Percentiles rank a stretch among this genome's conserved stretches.
These are phyloP conservation scores for Desmodesmus armatus DNA, from an alignment of 139 green algal species.

Conservation along the genomic window DNA sequence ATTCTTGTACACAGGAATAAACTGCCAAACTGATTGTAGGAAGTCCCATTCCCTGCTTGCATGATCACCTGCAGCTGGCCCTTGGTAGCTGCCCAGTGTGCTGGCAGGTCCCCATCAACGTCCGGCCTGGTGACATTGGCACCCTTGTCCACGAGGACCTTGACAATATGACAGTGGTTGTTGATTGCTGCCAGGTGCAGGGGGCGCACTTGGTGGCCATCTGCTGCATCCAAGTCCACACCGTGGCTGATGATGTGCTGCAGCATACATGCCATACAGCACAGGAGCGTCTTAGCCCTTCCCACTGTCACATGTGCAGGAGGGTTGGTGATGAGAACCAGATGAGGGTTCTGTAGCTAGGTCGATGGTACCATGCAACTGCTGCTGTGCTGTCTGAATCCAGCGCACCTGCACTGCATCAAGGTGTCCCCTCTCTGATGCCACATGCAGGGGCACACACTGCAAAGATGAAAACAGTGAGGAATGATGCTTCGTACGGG, in stretches of 20 bases:
- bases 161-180: neutral
- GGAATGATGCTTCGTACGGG: too few relatives aligned
- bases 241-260: constrained; percentile 23
- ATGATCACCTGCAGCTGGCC: constrained; percentile 23
- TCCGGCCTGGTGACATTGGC: constrained; percentile 37
- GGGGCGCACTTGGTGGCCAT: constrained; percentile 13
- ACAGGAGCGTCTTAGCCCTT: too few relatives aligned
- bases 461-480: too few relatives aligned
- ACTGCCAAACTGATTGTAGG: neutral
- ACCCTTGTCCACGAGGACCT: constrained; percentile 27
- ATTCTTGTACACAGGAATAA: too few relatives aligned
- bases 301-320: too few relatives aligned
- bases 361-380: too few relatives aligned
- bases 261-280: too few relatives aligned
- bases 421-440: constrained; percentile 9
- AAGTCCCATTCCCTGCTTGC: neutral
- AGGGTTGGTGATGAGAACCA: too few relatives aligned
- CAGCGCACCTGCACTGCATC: constrained; percentile 10
- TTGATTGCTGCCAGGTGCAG: constrained; percentile 37
- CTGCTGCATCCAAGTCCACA: constrained; percentile 28
- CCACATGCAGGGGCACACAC: constrained; percentile 34
- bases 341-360: too few relatives aligned
- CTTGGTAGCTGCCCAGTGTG: constrained; percentile 42
- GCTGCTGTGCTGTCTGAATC: neutral
- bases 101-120: constrained; percentile 28